Evolutionary conservation across 1,139 yeast species (phyloP).

Genomic region (Candida neerlandica): DNA sequence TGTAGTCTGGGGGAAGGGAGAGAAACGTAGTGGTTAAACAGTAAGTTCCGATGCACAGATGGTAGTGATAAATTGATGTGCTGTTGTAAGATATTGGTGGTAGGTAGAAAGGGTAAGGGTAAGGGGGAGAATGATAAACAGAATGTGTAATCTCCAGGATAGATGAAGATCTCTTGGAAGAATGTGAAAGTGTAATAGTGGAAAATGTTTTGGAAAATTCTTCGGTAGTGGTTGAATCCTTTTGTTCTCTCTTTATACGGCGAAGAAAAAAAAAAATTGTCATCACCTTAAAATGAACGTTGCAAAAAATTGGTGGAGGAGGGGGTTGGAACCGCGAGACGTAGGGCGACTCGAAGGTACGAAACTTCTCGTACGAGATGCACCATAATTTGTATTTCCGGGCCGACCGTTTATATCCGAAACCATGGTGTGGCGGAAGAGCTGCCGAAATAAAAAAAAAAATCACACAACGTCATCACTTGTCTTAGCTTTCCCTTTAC

Average conservation of each 20-base stretch:
- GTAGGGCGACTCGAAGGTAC: no score
- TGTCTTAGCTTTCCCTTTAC: no score
- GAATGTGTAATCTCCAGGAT: neutral
- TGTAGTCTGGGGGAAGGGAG: neutral
- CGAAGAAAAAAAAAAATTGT: neutral
- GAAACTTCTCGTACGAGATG: no score
- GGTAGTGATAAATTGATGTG: neutral
- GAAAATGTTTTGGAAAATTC: conserved; percentile 2
- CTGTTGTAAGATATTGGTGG: neutral
- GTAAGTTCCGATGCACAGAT: neutral
- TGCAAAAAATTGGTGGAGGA: neutral
- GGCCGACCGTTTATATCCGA: no score
- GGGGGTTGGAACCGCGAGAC: no score
- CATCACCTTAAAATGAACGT: no score
- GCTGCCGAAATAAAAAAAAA: neutral
- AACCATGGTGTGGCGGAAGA: no score
- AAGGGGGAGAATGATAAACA: neutral
- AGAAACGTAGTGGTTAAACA: neutral
- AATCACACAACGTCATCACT: neutral
- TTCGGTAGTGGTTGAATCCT: neutral
- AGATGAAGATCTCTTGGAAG: neutral
- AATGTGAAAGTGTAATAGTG: neutral
- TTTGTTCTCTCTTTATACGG: neutral
- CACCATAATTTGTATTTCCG: no score
- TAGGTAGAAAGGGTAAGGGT: neutral